Evolutionary conservation across 169 alveolate species (phyloP).

Genomic region (Neospora caninum): DNA sequence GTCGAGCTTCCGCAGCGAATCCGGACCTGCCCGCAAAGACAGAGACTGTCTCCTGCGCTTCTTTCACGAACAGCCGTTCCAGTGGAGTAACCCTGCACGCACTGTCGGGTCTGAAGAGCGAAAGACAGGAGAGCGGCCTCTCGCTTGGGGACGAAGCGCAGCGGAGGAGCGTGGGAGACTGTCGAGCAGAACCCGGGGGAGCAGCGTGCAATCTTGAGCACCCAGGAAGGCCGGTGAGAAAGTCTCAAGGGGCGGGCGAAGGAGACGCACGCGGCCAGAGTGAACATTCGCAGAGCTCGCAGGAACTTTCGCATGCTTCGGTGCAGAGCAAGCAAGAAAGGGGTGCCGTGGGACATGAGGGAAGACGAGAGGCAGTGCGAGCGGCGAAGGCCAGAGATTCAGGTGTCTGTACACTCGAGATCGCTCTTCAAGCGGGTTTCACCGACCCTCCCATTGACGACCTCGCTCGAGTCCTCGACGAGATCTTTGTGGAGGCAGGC

Average conservation of each 20-base stretch:
- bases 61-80: background rate
- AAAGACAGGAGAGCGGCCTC: too few relatives aligned
- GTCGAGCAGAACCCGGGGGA: too few relatives aligned
- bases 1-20: background rate
- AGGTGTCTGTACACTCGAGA: conserved; percentile 14
- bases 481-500: background rate
- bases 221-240: too few relatives aligned
- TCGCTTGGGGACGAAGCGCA: too few relatives aligned
- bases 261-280: too few relatives aligned
- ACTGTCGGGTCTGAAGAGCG: too few relatives aligned
- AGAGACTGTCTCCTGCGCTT: background rate
- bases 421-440: conserved; percentile 56
- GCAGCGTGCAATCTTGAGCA: too few relatives aligned
- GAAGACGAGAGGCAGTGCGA: background rate
- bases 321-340: background rate
- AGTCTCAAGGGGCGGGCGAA: background rate
- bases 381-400: background rate
- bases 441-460: conserved; percentile 44
- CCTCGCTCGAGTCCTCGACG: background rate
- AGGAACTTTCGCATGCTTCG: too few relatives aligned
- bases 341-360: background rate
- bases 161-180: too few relatives aligned
- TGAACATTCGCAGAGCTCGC: too few relatives aligned
- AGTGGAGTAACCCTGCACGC: too few relatives aligned
- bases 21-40: too few relatives aligned